These are phyloP conservation scores for Tuber borchii DNA, from an alignment of 495 filamentous ascomycete species.

Conservation along the genomic window DNA sequence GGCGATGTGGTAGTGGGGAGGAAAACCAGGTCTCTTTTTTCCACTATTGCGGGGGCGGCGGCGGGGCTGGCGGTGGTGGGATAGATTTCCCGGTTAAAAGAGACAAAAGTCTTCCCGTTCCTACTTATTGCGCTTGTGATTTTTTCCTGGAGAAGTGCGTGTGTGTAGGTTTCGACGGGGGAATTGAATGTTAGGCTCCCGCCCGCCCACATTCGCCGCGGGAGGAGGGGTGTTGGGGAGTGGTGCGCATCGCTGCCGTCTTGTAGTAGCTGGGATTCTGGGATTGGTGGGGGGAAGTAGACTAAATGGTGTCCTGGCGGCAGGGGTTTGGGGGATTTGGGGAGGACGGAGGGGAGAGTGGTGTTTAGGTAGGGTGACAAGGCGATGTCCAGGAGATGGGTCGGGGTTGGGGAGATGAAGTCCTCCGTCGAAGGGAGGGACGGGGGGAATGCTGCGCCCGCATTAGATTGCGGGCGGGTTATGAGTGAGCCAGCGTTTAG, in stretches of 20 bases:
- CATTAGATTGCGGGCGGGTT: constrained; percentile 10
- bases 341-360: constrained; percentile 43
- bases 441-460: constrained; percentile 42
- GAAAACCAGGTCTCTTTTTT: constrained; percentile 44
- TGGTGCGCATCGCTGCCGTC: constrained; percentile 71
- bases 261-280: constrained; percentile 50
- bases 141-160: constrained; percentile 26
- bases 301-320: constrained; percentile 65
- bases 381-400: constrained; percentile 58
- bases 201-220: constrained; percentile 73
- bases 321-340: constrained; percentile 27
- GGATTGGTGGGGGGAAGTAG: constrained; percentile 61
- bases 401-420: constrained; percentile 57
- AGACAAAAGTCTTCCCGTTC: constrained; percentile 32
- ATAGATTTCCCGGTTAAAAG: constrained; percentile 36
- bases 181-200: constrained; percentile 48
- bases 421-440: constrained; percentile 55
- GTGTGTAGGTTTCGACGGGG: constrained; percentile 8
- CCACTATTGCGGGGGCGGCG: constrained; percentile 37
- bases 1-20: constrained; percentile 1
- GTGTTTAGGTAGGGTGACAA: constrained; percentile 55
- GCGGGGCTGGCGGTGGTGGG: neutral
- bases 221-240: constrained; percentile 58
- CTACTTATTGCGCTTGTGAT: constrained; percentile 20
- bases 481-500: neutral